A percentile compares a stretch with the other conserved stretches of the same genome.
phyloP scores from a whole-genome alignment of 352 stramenopile species.

The Phytophthora sp. region DNA sequence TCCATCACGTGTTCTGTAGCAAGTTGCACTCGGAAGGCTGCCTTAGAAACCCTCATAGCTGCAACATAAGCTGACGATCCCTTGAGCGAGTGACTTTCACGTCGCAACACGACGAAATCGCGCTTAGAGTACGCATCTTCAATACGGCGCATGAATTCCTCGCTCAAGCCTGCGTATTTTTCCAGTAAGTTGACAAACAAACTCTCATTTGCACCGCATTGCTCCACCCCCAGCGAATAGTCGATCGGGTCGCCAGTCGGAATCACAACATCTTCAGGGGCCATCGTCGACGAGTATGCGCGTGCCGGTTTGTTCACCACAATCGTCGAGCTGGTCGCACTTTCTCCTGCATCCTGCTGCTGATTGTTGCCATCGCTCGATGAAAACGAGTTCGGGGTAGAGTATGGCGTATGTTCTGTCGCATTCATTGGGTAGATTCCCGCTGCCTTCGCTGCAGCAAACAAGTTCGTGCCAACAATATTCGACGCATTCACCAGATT shows the following conservation, averaged over 20 bases:
- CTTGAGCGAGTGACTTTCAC: conserved; percentile 88
- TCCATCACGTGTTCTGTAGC: conserved; percentile 84
- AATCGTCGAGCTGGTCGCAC: conserved; percentile 32
- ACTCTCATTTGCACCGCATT: conserved; percentile 82
- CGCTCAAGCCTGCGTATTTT: conserved; percentile 75
- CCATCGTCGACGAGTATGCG: conserved; percentile 53
- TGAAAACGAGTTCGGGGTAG: conserved; percentile 27
- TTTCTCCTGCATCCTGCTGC: conserved; percentile 31
- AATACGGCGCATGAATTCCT: conserved; percentile 82
- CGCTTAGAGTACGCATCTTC: conserved; percentile 56
- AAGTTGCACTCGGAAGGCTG: conserved; percentile 80
- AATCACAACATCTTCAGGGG: conserved; percentile 75
- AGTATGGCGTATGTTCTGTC: conserved; percentile 18
- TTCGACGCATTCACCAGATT: conserved; percentile 46
- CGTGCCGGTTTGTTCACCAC: conserved; percentile 42
- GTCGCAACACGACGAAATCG: conserved; percentile 71
- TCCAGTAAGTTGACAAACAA: conserved; percentile 85
- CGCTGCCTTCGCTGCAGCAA: conserved; percentile 41
- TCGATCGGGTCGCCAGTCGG: conserved; percentile 81
- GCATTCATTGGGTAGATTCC: conserved; percentile 43
- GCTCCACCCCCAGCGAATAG: conserved; percentile 79
- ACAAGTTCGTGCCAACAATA: conserved; percentile 47
- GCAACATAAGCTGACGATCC: conserved; percentile 88
- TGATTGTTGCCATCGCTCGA: conserved; percentile 31
- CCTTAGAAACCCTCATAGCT: conserved; percentile 83